These are phyloP conservation scores for Papiliotrema fonsecae DNA, from an alignment of 1,284 basidiomycete genomes.

Conservation along the genomic window DNA sequence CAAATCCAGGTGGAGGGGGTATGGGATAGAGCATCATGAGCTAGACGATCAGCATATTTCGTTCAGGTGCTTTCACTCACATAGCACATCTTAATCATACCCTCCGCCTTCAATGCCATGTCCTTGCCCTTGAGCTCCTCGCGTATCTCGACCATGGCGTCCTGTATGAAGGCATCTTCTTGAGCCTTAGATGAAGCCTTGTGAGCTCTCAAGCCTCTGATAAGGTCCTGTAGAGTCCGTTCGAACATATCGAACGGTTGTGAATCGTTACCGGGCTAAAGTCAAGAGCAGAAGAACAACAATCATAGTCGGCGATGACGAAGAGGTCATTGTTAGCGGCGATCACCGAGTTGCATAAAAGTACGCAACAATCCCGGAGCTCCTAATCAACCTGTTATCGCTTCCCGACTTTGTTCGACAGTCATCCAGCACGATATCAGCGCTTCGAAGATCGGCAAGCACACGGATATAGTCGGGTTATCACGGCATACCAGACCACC, in stretches of 20 bases:
- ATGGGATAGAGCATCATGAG: conserved; percentile 52
- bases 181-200: conserved; percentile 46
- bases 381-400: too few relatives aligned
- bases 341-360: too few relatives aligned
- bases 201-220: conserved; percentile 71
- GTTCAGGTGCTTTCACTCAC: conserved; percentile 56
- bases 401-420: too few relatives aligned
- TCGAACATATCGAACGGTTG: conserved; percentile 67
- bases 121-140: conserved; percentile 88
- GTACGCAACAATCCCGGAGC: too few relatives aligned
- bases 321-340: too few relatives aligned
- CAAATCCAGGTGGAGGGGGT: conserved; percentile 49
- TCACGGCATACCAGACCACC: too few relatives aligned
- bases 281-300: too few relatives aligned
- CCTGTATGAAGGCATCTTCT: conserved; percentile 50
- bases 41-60: conserved; percentile 21
- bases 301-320: too few relatives aligned
- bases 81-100: conserved; percentile 93
- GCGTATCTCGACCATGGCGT: conserved; percentile 66
- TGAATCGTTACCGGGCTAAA: too few relatives aligned
- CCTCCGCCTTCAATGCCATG: conserved; percentile 93
- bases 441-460: too few relatives aligned
- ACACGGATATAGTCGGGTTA: too few relatives aligned
- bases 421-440: too few relatives aligned
- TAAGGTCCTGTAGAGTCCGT: conserved; percentile 84